Evolutionary conservation across 257 asterid species (phyloP).

Genomic region (Petunia axillaris): DNA sequence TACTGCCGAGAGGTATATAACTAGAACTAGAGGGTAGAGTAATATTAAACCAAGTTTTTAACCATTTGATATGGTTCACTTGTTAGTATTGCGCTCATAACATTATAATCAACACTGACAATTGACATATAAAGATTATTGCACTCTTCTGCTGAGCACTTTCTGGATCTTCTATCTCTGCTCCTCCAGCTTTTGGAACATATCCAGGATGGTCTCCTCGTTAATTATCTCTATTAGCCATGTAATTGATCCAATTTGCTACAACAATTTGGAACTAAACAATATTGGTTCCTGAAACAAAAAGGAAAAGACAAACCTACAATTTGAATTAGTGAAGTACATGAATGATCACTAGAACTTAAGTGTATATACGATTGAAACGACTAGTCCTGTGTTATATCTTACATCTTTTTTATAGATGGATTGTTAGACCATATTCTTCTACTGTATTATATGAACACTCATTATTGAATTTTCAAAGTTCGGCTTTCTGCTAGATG

Average conservation of each 20-base stretch:
- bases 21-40: not conserved
- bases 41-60: not conserved
- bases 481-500: too few relatives aligned
- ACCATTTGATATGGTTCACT: not conserved
- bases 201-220: not conserved
- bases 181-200: not conserved
- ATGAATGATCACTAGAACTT: not conserved
- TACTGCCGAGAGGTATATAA: not conserved
- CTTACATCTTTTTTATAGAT: not conserved
- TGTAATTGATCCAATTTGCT: constrained; percentile 16
- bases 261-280: constrained; percentile 12
- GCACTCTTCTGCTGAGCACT: not conserved
- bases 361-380: not conserved
- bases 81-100: not conserved
- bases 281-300: constrained; percentile 17
- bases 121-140: not conserved
- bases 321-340: constrained; percentile 6
- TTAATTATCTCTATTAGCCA: not conserved
- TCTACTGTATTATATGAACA: not conserved
- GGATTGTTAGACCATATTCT: not conserved
- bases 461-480: too few relatives aligned
- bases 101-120: not conserved
- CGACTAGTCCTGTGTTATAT: not conserved
- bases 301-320: not conserved
- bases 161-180: not conserved